These are phyloP conservation scores for Penicillium canariense DNA, from an alignment of 495 filamentous ascomycete species.

Conservation along the genomic window DNA sequence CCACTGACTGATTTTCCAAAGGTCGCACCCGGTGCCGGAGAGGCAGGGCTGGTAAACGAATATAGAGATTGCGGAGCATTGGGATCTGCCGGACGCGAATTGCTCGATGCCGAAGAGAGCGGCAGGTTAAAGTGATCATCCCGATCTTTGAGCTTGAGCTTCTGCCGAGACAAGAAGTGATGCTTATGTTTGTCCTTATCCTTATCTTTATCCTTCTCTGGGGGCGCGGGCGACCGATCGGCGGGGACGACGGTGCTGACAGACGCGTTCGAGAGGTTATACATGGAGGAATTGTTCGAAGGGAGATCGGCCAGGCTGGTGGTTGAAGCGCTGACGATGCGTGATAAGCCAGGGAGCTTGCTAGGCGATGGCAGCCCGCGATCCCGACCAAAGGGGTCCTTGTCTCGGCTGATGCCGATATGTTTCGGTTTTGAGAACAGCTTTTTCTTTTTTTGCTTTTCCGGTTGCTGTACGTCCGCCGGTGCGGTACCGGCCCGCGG, in stretches of 20 bases:
- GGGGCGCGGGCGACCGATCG: slow-evolving; percentile 30
- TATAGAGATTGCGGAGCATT: slow-evolving; percentile 83
- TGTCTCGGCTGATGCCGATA: slow-evolving; percentile 73
- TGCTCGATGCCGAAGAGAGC: slow-evolving; percentile 86
- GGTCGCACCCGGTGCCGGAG: slow-evolving; percentile 65
- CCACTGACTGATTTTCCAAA: slow-evolving; percentile 77
- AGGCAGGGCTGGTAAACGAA: slow-evolving; percentile 65
- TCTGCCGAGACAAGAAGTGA: slow-evolving; percentile 88
- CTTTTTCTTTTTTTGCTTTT: slow-evolving; percentile 86
- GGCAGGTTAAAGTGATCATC: slow-evolving; percentile 72
- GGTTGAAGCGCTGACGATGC: slow-evolving; percentile 70
- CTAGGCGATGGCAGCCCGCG: slow-evolving; percentile 76
- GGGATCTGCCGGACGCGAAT: slow-evolving; percentile 82
- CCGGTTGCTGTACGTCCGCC: slow-evolving; percentile 37
- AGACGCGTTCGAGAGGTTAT: slow-evolving; percentile 79
- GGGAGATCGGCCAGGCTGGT: slow-evolving; percentile 69
- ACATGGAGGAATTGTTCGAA: slow-evolving; percentile 67
- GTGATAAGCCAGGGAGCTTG: slow-evolving; percentile 64
- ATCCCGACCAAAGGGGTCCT: slow-evolving; percentile 56
- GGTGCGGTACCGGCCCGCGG: slow-evolving; percentile 64
- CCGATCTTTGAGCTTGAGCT: slow-evolving; percentile 81
- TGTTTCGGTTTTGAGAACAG: slow-evolving; percentile 87
- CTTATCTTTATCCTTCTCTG: slow-evolving; percentile 42
- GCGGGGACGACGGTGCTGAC: slow-evolving; percentile 68
- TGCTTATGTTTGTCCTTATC: slow-evolving; percentile 65